Conservation (phyloP, 1,139 yeast genomes). For the Hyphopichia pseudoburtonii region DNA sequence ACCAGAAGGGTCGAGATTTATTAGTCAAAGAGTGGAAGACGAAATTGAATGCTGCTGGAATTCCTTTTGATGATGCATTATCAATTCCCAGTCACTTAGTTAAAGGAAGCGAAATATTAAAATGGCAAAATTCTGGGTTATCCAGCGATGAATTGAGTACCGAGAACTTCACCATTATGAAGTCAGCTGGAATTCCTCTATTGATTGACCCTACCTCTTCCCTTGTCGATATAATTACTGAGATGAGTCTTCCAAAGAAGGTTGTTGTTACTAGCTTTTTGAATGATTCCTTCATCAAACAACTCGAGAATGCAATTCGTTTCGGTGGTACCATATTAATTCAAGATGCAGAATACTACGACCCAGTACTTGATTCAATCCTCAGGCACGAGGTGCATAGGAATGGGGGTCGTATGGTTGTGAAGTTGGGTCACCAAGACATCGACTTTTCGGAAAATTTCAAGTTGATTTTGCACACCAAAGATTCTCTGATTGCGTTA, state of each 20-base stretch:
- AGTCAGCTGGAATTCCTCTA: slow-evolving; percentile 41
- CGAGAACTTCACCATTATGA: slow-evolving; percentile 63
- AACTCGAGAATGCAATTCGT: slow-evolving; percentile 74
- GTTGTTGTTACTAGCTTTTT: slow-evolving; percentile 67
- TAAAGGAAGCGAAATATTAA: slow-evolving; percentile 37
- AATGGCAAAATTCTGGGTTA: slow-evolving; percentile 57
- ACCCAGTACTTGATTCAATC: slow-evolving; percentile 68
- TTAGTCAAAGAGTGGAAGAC: slow-evolving; percentile 43
- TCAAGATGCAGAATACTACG: slow-evolving; percentile 76
- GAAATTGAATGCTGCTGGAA: slow-evolving; percentile 33
- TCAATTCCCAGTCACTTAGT: slow-evolving; percentile 37
- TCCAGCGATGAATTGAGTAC: slow-evolving; percentile 57
- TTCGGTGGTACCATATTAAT: slow-evolving; percentile 79
- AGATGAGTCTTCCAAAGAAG: slow-evolving; percentile 31
- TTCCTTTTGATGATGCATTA: slow-evolving; percentile 42
- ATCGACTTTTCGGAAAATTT: slow-evolving; percentile 71
- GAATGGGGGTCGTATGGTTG: slow-evolving; percentile 70
- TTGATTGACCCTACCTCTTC: slow-evolving; percentile 73
- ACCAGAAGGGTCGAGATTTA: slow-evolving; percentile 48
- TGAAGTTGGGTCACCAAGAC: slow-evolving; percentile 60
- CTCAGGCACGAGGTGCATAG: slow-evolving; percentile 59
- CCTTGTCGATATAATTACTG: slow-evolving; percentile 40
- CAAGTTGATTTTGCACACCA: slow-evolving; percentile 58
- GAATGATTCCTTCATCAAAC: slow-evolving; percentile 66
- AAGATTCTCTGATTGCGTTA: slow-evolving; percentile 50